Evolutionary conservation across 1,284 basidiomycete species (phyloP), one percentile per base, ranked within the genome.

Genomic region (Microbotryum lychnidis-dioicae): DNA sequence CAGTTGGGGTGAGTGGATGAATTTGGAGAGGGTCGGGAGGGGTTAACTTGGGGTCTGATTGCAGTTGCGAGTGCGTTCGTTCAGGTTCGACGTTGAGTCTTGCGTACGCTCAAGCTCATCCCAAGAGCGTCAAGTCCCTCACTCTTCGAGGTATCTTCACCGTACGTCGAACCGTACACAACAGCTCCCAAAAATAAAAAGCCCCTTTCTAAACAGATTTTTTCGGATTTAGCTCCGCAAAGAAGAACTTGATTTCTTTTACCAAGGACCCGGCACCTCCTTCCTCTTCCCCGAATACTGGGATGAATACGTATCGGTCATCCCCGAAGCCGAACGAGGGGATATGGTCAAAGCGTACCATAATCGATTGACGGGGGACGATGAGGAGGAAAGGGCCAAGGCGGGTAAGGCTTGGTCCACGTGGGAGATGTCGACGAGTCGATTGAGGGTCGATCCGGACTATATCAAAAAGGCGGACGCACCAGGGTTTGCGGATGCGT

Each of bases 121-220:
- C 92, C 0, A 83, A 87, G 29, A 81, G 83, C 20, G 88, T 92
- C 47, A 85, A 84, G 73, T 85, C 81, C 31, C 79, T 97, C 21
- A 84, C 91, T 31, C 77, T 97, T n/a, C 83, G 92, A 27, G 92
- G 92, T 0, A 92, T 97, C 64, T 96, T 96, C 72, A 88, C 88
- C 9, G 78, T 94, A 42, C 81, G 90, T 48, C 84, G 82, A 16
- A 50, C 57, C 18, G 20, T 8, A 21, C 21, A 25, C 31, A 53
- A 56, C 23, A 44, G 27, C 37, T 12, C 37, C 27, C 27, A 6
- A 42, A 18, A 10, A 42, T n/a, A 42, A 4, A 16, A 42, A 3
- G 10, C 23, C n/a, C 4, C 25, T 25, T 25, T 25, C 25, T 25
- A 25, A 25, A 25, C 25, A 25, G 1, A 25, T 25, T 25, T 25